Base-by-base conservation (phyloP, 2,329 filamentous ascomycete species). In the Xylariales sp. region DNA sequence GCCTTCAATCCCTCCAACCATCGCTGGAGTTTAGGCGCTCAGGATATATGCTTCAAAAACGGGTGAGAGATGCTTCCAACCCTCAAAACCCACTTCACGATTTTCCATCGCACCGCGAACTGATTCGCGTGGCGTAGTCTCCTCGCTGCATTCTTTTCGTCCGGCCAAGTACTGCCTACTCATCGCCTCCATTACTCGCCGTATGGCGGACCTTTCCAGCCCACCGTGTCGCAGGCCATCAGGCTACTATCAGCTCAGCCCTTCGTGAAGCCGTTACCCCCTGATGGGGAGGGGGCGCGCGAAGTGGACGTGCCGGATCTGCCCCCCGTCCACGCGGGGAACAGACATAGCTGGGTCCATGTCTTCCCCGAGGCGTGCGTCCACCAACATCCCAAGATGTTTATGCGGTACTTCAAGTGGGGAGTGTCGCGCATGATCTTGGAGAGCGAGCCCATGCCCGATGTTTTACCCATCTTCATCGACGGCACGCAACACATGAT, bases 341-440 rank as follows among this genome's bases (percentile, higher is more conserved):
- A 93, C 74, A 89, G 88, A 53, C 87, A 92, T 78, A 88, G 89
- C 52, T 99, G 96, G 96, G 84, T 99, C 3, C 96, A 99, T 80
- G 91, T 98, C 62, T 98, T 98, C 79, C 96, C 96, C 12, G 96
- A 99, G 81, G 96, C 94, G 55, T 93, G 92, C 79, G 93, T 97
- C 53, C 94, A 98, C 80, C 96, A 99, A 81, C 90, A 93, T 72
- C 87, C 91, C 1, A 83, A 89, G 49, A 89, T 90, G 74, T 89
- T 90, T 7, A 90, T 98, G 85, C 91, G 96, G 36, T 99, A 99
- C 82, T 98, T 98, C 87, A 97, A 97, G 83, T 99, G 96, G 96
- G 96, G 96, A 0, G 86, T 98, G 1, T 93, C 95, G 6, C 89
- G 96, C 1, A 85, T 98, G 65, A 96, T 99, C 65, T 88, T 99